Conservation (phyloP, 108 stramenopile species). For the Heterococcus sp. region DNA sequence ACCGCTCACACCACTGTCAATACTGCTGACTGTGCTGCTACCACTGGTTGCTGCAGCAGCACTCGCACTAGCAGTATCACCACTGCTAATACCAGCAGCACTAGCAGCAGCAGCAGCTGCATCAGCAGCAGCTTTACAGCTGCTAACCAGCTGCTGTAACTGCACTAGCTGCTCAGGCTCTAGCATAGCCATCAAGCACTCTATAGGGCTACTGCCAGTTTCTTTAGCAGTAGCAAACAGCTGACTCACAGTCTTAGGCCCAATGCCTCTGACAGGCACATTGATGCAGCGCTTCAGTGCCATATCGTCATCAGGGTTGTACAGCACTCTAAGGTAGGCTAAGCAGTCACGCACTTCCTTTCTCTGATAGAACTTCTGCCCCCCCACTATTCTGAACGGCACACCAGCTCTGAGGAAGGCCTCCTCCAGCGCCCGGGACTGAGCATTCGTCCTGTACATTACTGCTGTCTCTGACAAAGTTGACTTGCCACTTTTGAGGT, state of each 20-base stretch:
- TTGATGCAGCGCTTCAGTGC: constrained; percentile 30
- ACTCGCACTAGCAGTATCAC: no score
- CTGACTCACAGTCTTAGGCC: constrained; percentile 12
- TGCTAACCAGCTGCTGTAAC: constrained; percentile 6
- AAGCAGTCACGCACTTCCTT: constrained; percentile 38
- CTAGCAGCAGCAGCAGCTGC: no score
- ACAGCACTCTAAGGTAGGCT: constrained; percentile 33
- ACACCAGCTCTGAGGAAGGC: constrained; percentile 11
- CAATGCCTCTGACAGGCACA: constrained; percentile 39
- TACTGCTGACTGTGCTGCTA: no score
- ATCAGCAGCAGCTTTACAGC: no score
- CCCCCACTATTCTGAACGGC: constrained; percentile 29
- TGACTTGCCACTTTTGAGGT: constrained; percentile 10
- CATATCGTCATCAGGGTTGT: constrained; percentile 17
- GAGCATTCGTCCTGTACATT: constrained; percentile 84
- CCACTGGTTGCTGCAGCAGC: no score
- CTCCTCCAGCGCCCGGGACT: constrained; percentile 74
- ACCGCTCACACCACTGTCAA: no score
- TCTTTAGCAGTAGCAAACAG: background rate
- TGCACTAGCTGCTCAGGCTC: constrained; percentile 4
- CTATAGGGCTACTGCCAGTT: background rate
- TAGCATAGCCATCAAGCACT: constrained; percentile 32
- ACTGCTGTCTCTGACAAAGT: constrained; percentile 55
- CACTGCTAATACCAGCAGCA: no score
- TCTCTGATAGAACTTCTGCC: constrained; percentile 23